phyloP scores from a whole-genome alignment of 1,284 basidiomycete genomes.

The Agroathelia rolfsii region DNA sequence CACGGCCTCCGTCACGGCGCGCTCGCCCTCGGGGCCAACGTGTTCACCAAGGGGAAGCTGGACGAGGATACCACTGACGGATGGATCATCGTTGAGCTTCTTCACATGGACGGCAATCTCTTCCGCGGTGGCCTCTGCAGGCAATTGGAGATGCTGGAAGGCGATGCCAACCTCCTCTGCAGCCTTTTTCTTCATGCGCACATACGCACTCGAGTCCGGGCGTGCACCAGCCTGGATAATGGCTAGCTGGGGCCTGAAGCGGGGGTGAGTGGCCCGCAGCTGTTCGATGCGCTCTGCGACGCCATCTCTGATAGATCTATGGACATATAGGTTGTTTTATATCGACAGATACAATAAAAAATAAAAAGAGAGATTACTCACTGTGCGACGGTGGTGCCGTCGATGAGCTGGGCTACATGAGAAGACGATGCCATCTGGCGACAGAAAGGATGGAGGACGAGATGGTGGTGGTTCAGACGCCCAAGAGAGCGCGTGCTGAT shows the following conservation, averaged over 20 bases:
- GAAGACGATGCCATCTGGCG: slow-evolving; percentile 42
- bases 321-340: too few species aligned
- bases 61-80: slow-evolving; percentile 86
- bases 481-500: too few species aligned
- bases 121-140: slow-evolving; percentile 64
- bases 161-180: slow-evolving; percentile 92
- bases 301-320: slow-evolving; percentile 70
- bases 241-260: slow-evolving; percentile 83
- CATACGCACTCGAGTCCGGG: slow-evolving; percentile 87
- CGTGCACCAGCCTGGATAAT: slow-evolving; percentile 93
- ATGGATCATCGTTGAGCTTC: slow-evolving; percentile 77
- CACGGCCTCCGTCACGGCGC: slow-evolving; percentile 89
- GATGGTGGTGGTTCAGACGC: slow-evolving; percentile 4
- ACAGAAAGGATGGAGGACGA: slow-evolving; percentile 31
- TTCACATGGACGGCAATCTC: slow-evolving; percentile 74
- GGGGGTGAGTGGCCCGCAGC: slow-evolving; percentile 56
- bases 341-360: too few species aligned
- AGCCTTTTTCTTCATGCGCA: slow-evolving; percentile 97
- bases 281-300: slow-evolving; percentile 59
- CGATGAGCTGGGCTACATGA: slow-evolving; percentile 54
- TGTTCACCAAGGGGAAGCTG: slow-evolving; percentile 94
- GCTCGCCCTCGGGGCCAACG: slow-evolving; percentile 78
- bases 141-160: slow-evolving; percentile 73
- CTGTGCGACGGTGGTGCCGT: slow-evolving; percentile 87
- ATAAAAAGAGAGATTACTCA: slow-evolving; percentile 31